phyloP scores from a whole-genome alignment of 495 filamentous ascomycete genomes.

The Aspergillus mulundensis region DNA sequence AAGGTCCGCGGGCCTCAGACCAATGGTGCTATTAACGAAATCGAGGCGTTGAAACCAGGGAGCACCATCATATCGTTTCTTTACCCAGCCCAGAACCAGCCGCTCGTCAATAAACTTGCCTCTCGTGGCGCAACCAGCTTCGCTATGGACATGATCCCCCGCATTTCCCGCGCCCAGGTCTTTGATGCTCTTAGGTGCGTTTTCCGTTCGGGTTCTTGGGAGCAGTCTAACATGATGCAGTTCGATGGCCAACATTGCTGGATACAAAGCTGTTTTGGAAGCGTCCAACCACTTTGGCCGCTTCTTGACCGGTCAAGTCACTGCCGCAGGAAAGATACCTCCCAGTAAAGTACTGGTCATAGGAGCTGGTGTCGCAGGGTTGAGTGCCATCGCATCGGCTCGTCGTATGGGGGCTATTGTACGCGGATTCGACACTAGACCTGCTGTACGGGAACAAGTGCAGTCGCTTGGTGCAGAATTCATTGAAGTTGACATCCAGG shows the following conservation, averaged over 20 bases:
- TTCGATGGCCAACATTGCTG: conserved; percentile 85
- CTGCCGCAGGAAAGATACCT: conserved; percentile 76
- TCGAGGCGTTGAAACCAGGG: conserved; percentile 55
- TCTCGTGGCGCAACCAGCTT: conserved; percentile 61
- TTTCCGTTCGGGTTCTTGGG: neutral
- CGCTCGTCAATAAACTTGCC: conserved; percentile 63
- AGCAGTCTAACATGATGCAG: conserved; percentile 20
- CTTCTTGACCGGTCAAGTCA: conserved; percentile 78
- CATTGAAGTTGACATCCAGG: conserved; percentile 76
- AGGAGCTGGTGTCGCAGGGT: conserved; percentile 74
- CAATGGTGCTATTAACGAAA: conserved; percentile 50
- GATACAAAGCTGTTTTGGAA: conserved; percentile 80
- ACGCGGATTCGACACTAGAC: conserved; percentile 75
- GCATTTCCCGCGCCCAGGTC: conserved; percentile 75
- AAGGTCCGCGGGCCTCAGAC: conserved; percentile 69
- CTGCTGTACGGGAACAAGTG: conserved; percentile 76
- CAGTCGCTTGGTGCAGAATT: conserved; percentile 82
- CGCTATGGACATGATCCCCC: conserved; percentile 81
- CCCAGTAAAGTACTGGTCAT: conserved; percentile 81
- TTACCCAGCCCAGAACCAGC: conserved; percentile 68
- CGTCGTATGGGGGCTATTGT: conserved; percentile 79
- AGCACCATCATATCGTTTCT: conserved; percentile 71
- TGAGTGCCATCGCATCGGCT: conserved; percentile 77
- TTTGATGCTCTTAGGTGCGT: conserved; percentile 65
- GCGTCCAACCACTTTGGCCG: conserved; percentile 79